Percentiles rank a stretch among this genome's conserved stretches.
These are phyloP conservation scores for Xylariomycetidae sp. DNA, from an alignment of 2,329 filamentous ascomycete species.

Conservation along the genomic window DNA sequence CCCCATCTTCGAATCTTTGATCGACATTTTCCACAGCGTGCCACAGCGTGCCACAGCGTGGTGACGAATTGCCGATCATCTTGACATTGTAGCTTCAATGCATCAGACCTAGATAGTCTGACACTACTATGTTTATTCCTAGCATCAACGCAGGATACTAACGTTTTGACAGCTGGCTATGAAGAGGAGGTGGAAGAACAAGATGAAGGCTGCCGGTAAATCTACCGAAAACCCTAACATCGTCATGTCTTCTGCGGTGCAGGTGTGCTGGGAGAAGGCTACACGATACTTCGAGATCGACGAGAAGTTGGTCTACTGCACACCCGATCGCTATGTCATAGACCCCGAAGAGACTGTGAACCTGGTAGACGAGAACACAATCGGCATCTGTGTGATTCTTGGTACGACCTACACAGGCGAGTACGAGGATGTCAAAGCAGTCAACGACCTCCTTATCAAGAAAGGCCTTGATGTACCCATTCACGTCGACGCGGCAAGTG, in stretches of 20 bases:
- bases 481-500: conserved; percentile 88
- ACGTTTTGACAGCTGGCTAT: too few species aligned
- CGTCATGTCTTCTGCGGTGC: conserved; percentile 91
- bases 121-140: too few species aligned
- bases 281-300: conserved; percentile 89
- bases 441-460: conserved; percentile 81
- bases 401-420: conserved; percentile 94
- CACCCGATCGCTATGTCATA: conserved; percentile 56
- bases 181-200: conserved; percentile 93
- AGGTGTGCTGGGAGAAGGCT: conserved; percentile 96
- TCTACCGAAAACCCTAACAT: conserved; percentile 79
- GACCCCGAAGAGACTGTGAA: conserved; percentile 58
- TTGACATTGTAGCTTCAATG: too few species aligned
- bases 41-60: too few species aligned
- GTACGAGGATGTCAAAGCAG: conserved; percentile 88
- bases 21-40: too few species aligned
- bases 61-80: too few species aligned
- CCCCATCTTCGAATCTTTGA: too few species aligned
- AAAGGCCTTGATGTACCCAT: conserved; percentile 76
- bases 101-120: too few species aligned
- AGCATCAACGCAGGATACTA: too few species aligned
- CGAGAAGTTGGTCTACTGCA: conserved; percentile 72
- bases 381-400: conserved; percentile 87
- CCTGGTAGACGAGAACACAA: conserved; percentile 65
- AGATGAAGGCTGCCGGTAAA: conserved; percentile 77